Base-by-base conservation (phyloP, 257 asterid species). In the Salvia hispanica region DNA sequence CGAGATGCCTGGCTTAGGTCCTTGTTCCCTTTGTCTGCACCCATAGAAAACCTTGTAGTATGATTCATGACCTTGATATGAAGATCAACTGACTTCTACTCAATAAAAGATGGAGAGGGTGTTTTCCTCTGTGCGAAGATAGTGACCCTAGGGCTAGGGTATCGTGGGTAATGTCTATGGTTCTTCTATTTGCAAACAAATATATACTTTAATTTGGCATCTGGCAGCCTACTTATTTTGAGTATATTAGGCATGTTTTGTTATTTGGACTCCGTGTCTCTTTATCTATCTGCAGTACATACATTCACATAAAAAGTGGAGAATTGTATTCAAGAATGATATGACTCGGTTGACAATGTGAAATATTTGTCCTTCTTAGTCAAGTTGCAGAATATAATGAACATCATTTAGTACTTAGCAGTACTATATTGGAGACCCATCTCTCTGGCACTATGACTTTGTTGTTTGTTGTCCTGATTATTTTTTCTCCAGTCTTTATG, bases 341-440 rank as follows among this genome's bases (percentile, higher is more conserved):
- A 47, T 2, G 25, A 7, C 16, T 53, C 50, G 33, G n/a, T 36
- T 44, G 36, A 53, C 47, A 60, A 57, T 31, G 60, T 5, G 39
- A 68, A 57, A 56, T 66, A 63, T 63, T 47, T 37, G 58, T 39
- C 40, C 60, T 64, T 59, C 54, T 46, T 31, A 40, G 16, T 63
- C 62, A 62, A 37, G 58, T 21, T 40, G 58, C 58, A 69, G 62
- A 70, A 63, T 57, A 34, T 34, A 46, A 39, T 28, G 39, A 40
- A 44, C 36, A 6, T 34, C 4, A 15, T 51, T 31, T 25, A 5
- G 64, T 6, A 15, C 64, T 25, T 39, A 64, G 13, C 43, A 34
- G 39, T 40, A 39, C 2, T 39, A 6, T 44, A 54, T 45, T 63
- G 44, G 60, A 56, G 45, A 45, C 64, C 56, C 48, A 51, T 62